These are phyloP conservation scores for Fragaria vesca DNA, from an alignment of 306 rosid species.

Conservation along the genomic window DNA sequence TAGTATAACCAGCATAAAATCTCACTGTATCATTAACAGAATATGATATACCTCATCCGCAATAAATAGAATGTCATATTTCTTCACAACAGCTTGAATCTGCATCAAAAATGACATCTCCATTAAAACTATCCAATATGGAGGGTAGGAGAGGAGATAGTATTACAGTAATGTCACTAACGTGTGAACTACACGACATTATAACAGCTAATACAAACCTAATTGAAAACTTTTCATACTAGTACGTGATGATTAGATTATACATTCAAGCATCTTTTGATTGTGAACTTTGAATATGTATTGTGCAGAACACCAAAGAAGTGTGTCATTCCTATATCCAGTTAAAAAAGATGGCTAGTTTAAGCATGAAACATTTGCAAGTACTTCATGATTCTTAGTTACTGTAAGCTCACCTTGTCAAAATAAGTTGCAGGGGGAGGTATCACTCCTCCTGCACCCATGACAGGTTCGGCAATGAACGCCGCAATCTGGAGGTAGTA, in stretches of 20 bases:
- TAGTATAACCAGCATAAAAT: slow-evolving; percentile 19
- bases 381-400: background rate
- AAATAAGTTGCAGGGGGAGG: slow-evolving; percentile 85
- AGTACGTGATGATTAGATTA: background rate
- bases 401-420: slow-evolving; percentile 60
- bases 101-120: slow-evolving; percentile 30
- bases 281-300: background rate
- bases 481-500: slow-evolving; percentile 74
- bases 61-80: slow-evolving; percentile 92
- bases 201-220: background rate
- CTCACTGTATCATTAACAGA: slow-evolving; percentile 3
- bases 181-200: background rate
- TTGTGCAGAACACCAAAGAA: background rate
- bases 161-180: background rate
- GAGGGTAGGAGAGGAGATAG: background rate
- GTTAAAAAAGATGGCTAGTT: background rate
- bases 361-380: background rate
- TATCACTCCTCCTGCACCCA: slow-evolving; percentile 97
- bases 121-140: background rate
- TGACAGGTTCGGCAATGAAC: slow-evolving; percentile 93
- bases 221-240: background rate
- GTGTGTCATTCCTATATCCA: background rate
- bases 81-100: slow-evolving; percentile 89
- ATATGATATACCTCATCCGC: slow-evolving; percentile 74
- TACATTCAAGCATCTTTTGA: background rate